Evolutionary conservation across 1,284 basidiomycete genomes (phyloP).

Genomic region (Cutaneotrichosporon spelunceum): DNA sequence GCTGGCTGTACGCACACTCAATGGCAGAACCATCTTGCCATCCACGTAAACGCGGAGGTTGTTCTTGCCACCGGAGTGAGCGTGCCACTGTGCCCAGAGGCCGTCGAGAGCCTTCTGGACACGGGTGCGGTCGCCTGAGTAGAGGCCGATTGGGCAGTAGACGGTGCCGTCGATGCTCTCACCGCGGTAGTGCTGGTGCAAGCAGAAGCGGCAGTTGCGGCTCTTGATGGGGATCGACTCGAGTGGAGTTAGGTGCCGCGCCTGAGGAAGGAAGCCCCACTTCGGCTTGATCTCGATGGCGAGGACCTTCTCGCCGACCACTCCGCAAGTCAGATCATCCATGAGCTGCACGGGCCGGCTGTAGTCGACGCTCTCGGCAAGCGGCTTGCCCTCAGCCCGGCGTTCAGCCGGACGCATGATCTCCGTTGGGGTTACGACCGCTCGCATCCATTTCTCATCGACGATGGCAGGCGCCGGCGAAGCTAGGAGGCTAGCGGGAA

Average conservation of each 20-base stretch:
- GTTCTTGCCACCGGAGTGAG: conserved; percentile 63
- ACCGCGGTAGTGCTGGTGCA: conserved; percentile 67
- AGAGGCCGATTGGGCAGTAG: conserved; percentile 86
- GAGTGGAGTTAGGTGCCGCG: conserved; percentile 58
- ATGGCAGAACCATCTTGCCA: conserved; percentile 61
- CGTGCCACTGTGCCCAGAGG: conserved; percentile 71
- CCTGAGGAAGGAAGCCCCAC: conserved; percentile 81
- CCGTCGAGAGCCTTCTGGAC: conserved; percentile 62
- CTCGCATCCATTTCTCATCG: conserved; percentile 61
- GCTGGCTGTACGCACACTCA: conserved; percentile 57
- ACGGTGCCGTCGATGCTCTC: conserved; percentile 12
- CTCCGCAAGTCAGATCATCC: conserved; percentile 55
- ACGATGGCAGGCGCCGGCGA: conserved; percentile 58
- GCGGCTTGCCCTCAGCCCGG: conserved; percentile 55
- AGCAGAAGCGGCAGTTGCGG: conserved; percentile 76
- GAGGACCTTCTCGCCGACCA: conserved; percentile 44
- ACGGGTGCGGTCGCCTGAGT: conserved; percentile 62
- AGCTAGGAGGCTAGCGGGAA: conserved; percentile 62
- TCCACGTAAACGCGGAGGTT: conserved; percentile 73
- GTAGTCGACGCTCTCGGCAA: conserved; percentile 54
- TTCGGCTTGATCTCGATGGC: conserved; percentile 94
- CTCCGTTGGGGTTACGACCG: conserved; percentile 57
- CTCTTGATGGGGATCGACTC: conserved; percentile 63
- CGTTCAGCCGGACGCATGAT: conserved; percentile 59
- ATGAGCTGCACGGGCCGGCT: conserved; percentile 61